Evolutionary conservation across 345 rosid genomes (phyloP).

Genomic region (Sonneratia alba): DNA sequence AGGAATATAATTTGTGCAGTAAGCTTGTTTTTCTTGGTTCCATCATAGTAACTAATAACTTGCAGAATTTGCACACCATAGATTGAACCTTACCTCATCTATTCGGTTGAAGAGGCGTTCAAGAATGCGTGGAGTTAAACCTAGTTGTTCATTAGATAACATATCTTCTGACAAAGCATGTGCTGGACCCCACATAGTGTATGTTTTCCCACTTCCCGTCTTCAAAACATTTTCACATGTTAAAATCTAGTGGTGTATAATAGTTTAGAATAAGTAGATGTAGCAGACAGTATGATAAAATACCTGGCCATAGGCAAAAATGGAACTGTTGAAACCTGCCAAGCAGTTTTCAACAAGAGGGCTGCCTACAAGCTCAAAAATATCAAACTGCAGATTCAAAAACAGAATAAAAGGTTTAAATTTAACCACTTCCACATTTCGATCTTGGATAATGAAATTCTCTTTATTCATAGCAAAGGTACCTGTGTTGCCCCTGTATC

Average conservation of each 20-base stretch:
- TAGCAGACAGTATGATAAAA: background rate
- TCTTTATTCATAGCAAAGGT: conserved; percentile 3
- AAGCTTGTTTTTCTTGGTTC: background rate
- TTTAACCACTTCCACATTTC: background rate
- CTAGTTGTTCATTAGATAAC: conserved; percentile 59
- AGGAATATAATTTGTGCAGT: conserved; percentile 5
- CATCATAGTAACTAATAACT: background rate
- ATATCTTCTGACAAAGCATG: conserved; percentile 62
- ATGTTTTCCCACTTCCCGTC: conserved; percentile 98
- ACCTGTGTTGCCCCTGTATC: conserved; percentile 74
- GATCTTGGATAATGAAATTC: background rate
- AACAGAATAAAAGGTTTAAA: background rate
- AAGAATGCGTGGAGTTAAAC: conserved; percentile 89
- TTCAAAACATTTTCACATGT: conserved; percentile 8
- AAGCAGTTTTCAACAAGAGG: conserved; percentile 95
- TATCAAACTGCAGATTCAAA: conserved; percentile 44
- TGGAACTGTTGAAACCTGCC: conserved; percentile 96
- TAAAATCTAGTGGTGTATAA: background rate
- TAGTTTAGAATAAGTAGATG: background rate
- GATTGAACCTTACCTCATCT: conserved; percentile 51
- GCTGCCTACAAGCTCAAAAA: conserved; percentile 76
- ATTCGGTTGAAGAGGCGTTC: conserved; percentile 70
- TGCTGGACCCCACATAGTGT: conserved; percentile 97
- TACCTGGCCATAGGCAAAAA: conserved; percentile 99
- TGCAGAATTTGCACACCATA: background rate